phyloP scores from a whole-genome alignment of 2,329 filamentous ascomycete species.

The Daldinia sp. region DNA sequence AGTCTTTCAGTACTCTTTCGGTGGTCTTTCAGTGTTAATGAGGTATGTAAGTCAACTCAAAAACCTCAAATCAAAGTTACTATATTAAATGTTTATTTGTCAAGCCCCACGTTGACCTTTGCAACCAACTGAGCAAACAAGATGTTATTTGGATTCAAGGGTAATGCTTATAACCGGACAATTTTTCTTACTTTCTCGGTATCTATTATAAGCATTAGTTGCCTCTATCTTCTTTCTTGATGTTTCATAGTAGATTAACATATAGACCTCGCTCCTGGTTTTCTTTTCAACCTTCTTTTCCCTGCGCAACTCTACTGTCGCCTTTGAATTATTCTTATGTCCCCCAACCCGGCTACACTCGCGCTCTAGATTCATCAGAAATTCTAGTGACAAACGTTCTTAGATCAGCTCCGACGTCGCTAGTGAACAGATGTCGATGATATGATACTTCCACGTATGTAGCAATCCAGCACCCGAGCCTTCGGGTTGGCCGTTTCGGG shows the following conservation, averaged over 20 bases:
- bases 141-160: not conserved
- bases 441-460: not conserved
- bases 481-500: not conserved
- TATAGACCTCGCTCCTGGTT: not conserved
- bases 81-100: not conserved
- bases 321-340: not conserved
- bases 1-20: not conserved
- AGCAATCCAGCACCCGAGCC: not conserved
- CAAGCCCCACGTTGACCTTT: not conserved
- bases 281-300: not conserved
- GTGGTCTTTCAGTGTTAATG: not conserved
- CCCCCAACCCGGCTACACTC: too few species aligned
- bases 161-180: not conserved
- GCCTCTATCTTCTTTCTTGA: not conserved
- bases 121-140: not conserved
- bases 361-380: not conserved
- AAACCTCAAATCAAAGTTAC: not conserved
- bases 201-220: not conserved
- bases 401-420: not conserved
- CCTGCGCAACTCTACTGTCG: not conserved
- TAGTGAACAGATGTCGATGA: not conserved
- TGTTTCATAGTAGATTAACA: not conserved
- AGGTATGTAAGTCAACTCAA: not conserved
- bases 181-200: not conserved
- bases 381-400: not conserved